A percentile compares a stretch with the other conserved stretches of the same genome.
Evolutionary conservation across 202 grass and related monocot genomes (phyloP).

Genomic region (Setaria italica): DNA sequence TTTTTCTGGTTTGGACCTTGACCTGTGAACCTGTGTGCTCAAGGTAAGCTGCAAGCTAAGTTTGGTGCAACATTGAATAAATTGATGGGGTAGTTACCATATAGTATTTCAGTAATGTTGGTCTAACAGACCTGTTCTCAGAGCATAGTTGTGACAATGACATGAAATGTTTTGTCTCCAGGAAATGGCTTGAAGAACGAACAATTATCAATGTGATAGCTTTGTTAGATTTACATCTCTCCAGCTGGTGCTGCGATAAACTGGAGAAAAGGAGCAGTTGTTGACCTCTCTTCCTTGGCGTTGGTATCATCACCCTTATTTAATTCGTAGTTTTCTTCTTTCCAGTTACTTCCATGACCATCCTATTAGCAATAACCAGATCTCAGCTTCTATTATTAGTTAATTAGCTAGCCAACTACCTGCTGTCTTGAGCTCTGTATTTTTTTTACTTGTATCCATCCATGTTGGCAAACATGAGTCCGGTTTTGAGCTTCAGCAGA

Average conservation of each 20-base stretch:
- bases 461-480: constrained; percentile 27
- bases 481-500: constrained; percentile 35
- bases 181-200: constrained; percentile 42
- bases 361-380: constrained; percentile 41
- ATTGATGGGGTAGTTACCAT: constrained; percentile 9
- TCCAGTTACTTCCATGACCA: constrained; percentile 40
- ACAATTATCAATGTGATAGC: background rate
- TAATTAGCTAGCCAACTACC: constrained; percentile 38
- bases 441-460: constrained; percentile 41
- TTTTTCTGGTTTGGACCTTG: constrained; percentile 32
- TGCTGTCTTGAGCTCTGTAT: constrained; percentile 9
- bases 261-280: constrained; percentile 34
- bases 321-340: constrained; percentile 42
- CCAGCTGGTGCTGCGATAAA: constrained; percentile 29
- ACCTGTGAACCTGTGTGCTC: constrained; percentile 6
- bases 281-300: constrained; percentile 35
- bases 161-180: constrained; percentile 36
- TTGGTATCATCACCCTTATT: constrained; percentile 43
- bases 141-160: constrained; percentile 23
- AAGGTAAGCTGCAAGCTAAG: constrained; percentile 44
- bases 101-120: constrained; percentile 10
- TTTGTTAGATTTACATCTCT: constrained; percentile 33
- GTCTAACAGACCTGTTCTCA: constrained; percentile 10
- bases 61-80: background rate
- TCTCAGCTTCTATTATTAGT: constrained; percentile 43